A percentile compares a stretch with the other conserved stretches of the same genome.
phyloP scores from a whole-genome alignment of 164 flowering plant genomes.

The Magnolia kwangsiensis region DNA sequence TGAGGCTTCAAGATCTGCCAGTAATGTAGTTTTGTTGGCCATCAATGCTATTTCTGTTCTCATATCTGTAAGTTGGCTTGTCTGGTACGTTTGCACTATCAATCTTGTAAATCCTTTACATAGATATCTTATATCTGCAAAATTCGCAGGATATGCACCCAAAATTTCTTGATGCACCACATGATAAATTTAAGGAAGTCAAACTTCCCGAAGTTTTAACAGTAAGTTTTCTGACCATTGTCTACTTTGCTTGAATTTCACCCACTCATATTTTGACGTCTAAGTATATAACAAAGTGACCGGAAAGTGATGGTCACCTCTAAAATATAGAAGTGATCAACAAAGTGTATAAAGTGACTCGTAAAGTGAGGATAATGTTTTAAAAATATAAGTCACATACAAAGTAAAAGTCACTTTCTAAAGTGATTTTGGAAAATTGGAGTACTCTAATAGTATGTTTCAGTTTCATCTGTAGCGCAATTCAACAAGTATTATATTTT shows the following conservation, averaged over 20 bases:
- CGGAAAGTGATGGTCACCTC: not conserved
- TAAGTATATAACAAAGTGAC: not conserved
- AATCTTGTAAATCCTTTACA: not conserved
- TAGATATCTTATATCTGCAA: constrained; percentile 12
- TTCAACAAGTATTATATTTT: no score
- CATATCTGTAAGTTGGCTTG: constrained; percentile 52
- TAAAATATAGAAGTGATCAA: no score
- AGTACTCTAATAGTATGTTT: no score
- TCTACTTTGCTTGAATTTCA: not conserved
- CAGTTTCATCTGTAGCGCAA: no score
- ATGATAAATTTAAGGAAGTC: constrained; percentile 41
- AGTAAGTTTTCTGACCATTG: constrained; percentile 37
- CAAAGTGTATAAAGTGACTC: no score
- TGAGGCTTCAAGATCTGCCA: constrained; percentile 81
- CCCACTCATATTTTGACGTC: not conserved
- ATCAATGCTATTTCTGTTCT: constrained; percentile 63
- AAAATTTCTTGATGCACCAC: constrained; percentile 37
- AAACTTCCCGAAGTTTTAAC: constrained; percentile 38
- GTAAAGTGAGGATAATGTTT: no score
- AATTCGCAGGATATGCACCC: constrained; percentile 53
- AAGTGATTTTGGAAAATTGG: no score
- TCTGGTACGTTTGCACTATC: not conserved
- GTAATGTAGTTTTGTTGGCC: constrained; percentile 73
- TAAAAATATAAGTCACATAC: no score
- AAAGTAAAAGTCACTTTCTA: no score